These are phyloP conservation scores for Yarrowia phangngaensis DNA, from an alignment of 805 yeast species.

Conservation along the genomic window DNA sequence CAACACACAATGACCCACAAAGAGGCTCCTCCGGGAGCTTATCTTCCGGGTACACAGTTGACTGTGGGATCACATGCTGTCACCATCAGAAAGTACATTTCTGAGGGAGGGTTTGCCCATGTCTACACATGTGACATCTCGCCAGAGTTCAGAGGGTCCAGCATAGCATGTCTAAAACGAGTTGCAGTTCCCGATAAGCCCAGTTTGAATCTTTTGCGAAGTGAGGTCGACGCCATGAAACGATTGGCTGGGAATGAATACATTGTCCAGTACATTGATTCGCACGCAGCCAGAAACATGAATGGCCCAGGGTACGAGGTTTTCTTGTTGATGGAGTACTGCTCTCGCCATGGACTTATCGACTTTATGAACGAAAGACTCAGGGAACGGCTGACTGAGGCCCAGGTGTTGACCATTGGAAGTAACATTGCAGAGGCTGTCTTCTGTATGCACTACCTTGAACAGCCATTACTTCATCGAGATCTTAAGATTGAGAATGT, in stretches of 20 bases:
- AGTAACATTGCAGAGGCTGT: slow-evolving; percentile 75
- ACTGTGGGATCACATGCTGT: slow-evolving; percentile 81
- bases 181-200: slow-evolving; percentile 93
- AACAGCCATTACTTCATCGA: slow-evolving; percentile 74
- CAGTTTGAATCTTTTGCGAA: slow-evolving; percentile 74
- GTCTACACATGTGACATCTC: slow-evolving; percentile 75
- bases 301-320: slow-evolving; percentile 66
- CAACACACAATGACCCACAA: slow-evolving; percentile 26
- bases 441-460: slow-evolving; percentile 73
- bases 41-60: slow-evolving; percentile 69
- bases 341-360: slow-evolving; percentile 75
- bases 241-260: slow-evolving; percentile 71
- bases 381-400: slow-evolving; percentile 69
- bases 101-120: slow-evolving; percentile 93
- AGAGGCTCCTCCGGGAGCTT: slow-evolving; percentile 55
- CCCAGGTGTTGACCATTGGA: slow-evolving; percentile 79
- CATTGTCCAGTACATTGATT: slow-evolving; percentile 87
- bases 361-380: slow-evolving; percentile 88
- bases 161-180: slow-evolving; percentile 78
- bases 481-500: slow-evolving; percentile 95
- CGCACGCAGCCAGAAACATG: slow-evolving; percentile 78
- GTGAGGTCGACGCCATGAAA: slow-evolving; percentile 97
- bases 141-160: slow-evolving; percentile 54
- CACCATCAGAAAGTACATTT: slow-evolving; percentile 63
- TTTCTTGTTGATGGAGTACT: slow-evolving; percentile 84